Conservation (phyloP, 495 filamentous ascomycete species). For the Wilcoxina mikolae region DNA sequence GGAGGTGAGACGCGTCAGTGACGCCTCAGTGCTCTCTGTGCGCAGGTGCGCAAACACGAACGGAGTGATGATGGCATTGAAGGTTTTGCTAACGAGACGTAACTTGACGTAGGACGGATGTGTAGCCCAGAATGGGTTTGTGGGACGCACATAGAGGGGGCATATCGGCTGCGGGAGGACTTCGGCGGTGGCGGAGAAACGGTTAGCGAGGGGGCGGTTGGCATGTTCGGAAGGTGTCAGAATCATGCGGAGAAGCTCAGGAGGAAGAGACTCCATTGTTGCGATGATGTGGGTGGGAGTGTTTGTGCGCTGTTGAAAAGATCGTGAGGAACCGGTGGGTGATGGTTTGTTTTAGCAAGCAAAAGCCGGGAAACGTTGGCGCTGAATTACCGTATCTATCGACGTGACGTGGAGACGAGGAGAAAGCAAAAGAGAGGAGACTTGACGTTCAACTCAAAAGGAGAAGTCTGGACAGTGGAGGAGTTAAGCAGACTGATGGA, state of each 20-base stretch:
- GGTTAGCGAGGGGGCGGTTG: not conserved
- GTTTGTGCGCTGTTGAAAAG: not conserved
- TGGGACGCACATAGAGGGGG: not conserved
- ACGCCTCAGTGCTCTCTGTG: constrained; percentile 12
- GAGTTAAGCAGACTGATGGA: too few species aligned
- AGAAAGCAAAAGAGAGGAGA: not conserved
- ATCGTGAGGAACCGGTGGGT: not conserved
- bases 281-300: not conserved
- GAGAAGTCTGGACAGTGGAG: not conserved
- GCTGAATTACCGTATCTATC: too few species aligned
- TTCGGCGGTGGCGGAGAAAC: not conserved
- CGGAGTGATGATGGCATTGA: constrained; percentile 15
- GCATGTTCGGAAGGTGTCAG: not conserved
- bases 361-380: too few species aligned
- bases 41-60: constrained; percentile 13
- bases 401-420: too few species aligned
- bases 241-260: constrained; percentile 19
- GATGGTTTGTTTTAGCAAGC: too few species aligned
- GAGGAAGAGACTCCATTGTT: constrained; percentile 8
- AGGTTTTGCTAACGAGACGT: constrained; percentile 15
- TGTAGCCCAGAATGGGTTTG: not conserved
- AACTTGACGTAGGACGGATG: constrained; percentile 8
- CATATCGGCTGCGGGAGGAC: not conserved
- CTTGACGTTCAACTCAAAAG: not conserved
- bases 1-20: constrained; percentile 10